Evolutionary conservation across 2,329 filamentous ascomycete species (phyloP).

Genomic region (Byssoonygena ceratinophila): DNA sequence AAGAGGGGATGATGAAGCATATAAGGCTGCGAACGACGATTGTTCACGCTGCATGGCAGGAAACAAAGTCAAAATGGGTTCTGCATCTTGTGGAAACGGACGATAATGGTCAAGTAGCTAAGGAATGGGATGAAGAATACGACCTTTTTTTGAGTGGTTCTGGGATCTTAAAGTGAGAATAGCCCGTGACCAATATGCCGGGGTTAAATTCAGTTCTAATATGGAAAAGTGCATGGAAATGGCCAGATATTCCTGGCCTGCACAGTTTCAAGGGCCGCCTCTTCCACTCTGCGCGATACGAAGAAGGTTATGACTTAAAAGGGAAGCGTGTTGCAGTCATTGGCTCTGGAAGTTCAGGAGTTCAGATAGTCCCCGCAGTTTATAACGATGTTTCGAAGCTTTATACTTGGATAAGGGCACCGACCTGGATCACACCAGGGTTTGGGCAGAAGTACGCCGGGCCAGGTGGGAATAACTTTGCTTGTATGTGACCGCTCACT

Average conservation of each 20-base stretch:
- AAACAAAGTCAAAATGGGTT: slow-evolving; percentile 30
- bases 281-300: slow-evolving; percentile 38
- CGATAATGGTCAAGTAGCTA: slow-evolving; percentile 15
- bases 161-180: slow-evolving; percentile 31
- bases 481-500: slow-evolving; percentile 6
- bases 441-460: slow-evolving; percentile 32
- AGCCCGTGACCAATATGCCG: slow-evolving; percentile 21
- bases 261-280: slow-evolving; percentile 38
- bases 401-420: slow-evolving; percentile 55
- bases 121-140: slow-evolving; percentile 21
- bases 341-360: slow-evolving; percentile 42
- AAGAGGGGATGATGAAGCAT: slow-evolving; percentile 55
- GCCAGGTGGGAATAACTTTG: slow-evolving; percentile 13
- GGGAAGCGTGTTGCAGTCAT: slow-evolving; percentile 25
- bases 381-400: slow-evolving; percentile 38
- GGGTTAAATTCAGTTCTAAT: neutral
- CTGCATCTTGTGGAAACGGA: slow-evolving; percentile 19
- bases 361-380: slow-evolving; percentile 41
- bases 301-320: slow-evolving; percentile 28
- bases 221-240: slow-evolving; percentile 30
- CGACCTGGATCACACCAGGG: slow-evolving; percentile 55
- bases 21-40: slow-evolving; percentile 49
- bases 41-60: slow-evolving; percentile 46
- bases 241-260: slow-evolving; percentile 40
- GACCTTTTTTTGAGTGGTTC: slow-evolving; percentile 32